A percentile compares a stretch with the other conserved stretches of the same genome.
These are phyloP conservation scores for Torrubiella hemipterigena DNA, from an alignment of 2,329 filamentous ascomycete genomes.

Conservation along the genomic window DNA sequence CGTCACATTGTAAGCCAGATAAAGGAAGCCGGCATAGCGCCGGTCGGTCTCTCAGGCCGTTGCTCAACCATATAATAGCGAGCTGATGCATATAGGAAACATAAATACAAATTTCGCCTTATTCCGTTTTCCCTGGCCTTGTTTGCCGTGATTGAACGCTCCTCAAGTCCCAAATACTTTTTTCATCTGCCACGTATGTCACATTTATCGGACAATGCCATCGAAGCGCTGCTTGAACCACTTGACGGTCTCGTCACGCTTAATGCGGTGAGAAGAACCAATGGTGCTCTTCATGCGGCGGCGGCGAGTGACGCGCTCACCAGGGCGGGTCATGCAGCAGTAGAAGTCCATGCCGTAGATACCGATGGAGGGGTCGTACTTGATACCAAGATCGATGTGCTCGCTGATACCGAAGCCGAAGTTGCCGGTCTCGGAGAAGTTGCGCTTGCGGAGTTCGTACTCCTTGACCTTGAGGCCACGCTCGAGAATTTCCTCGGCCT, in stretches of 20 bases:
- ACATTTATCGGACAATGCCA: constrained; percentile 91
- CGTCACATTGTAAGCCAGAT: constrained; percentile 25
- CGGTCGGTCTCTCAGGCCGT: constrained; percentile 66
- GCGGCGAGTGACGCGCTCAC: constrained; percentile 94
- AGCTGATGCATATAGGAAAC: constrained; percentile 37
- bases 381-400: constrained; percentile 99
- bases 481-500: constrained; percentile 99
- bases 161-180: constrained; percentile 15
- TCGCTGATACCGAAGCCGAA: constrained; percentile 99
- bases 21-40: constrained; percentile 50
- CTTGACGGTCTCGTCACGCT: constrained; percentile 88
- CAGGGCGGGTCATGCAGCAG: constrained; percentile 99
- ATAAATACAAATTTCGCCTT: constrained; percentile 27
- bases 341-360: constrained; percentile 99
- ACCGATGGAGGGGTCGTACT: constrained; percentile 97
- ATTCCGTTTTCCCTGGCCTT: constrained; percentile 18
- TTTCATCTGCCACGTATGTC: constrained; percentile 50
- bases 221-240: constrained; percentile 92
- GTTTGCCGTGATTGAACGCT: constrained; percentile 28
- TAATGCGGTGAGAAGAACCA: constrained; percentile 85
- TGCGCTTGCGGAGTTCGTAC: constrained; percentile 98
- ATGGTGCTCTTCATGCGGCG: constrained; percentile 80
- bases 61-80: constrained; percentile 46
- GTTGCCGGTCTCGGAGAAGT: constrained; percentile 99
- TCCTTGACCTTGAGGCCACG: constrained; percentile 99